Conservation (phyloP, 2,329 filamentous ascomycete species). For the Xylariaceae sp. region DNA sequence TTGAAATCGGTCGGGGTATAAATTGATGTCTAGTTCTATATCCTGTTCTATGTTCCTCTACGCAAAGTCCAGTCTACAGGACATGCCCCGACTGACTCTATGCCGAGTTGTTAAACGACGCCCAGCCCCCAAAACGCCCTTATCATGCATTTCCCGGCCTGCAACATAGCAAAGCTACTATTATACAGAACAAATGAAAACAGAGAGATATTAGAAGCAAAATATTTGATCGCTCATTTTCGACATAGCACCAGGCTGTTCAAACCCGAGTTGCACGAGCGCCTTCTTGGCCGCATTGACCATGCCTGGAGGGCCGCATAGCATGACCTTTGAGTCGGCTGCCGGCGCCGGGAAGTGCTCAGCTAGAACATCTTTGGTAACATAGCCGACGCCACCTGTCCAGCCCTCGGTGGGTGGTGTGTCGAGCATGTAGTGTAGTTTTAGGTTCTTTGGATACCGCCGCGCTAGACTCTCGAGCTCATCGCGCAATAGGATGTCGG, state of each 20-base stretch:
- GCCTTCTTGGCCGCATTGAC: constrained; percentile 54
- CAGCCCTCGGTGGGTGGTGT: constrained; percentile 44
- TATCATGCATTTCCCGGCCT: too few species aligned
- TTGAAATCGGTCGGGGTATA: too few species aligned
- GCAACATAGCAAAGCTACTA: too few species aligned
- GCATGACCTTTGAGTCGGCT: constrained; percentile 49
- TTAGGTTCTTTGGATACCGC: constrained; percentile 52
- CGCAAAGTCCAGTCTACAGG: too few species aligned
- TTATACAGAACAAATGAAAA: too few species aligned
- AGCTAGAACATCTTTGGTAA: constrained; percentile 50
- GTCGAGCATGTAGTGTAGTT: constrained; percentile 55
- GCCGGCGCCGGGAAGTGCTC: constrained; percentile 47
- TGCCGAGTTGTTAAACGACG: too few species aligned
- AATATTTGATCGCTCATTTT: constrained; percentile 58
- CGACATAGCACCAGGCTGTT: constrained; percentile 46
- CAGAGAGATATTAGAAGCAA: constrained; percentile 15
- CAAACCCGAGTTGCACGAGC: constrained; percentile 48
- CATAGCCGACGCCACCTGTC: constrained; percentile 47
- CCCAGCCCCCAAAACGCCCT: too few species aligned
- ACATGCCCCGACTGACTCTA: too few species aligned
- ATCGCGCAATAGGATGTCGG: constrained; percentile 56
- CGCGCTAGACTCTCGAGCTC: constrained; percentile 55
- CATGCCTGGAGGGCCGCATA: constrained; percentile 63
- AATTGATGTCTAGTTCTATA: too few species aligned
- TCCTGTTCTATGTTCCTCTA: too few species aligned